Conservation (phyloP, 1,284 basidiomycete genomes). For the Ceratobasidium theobromae region DNA sequence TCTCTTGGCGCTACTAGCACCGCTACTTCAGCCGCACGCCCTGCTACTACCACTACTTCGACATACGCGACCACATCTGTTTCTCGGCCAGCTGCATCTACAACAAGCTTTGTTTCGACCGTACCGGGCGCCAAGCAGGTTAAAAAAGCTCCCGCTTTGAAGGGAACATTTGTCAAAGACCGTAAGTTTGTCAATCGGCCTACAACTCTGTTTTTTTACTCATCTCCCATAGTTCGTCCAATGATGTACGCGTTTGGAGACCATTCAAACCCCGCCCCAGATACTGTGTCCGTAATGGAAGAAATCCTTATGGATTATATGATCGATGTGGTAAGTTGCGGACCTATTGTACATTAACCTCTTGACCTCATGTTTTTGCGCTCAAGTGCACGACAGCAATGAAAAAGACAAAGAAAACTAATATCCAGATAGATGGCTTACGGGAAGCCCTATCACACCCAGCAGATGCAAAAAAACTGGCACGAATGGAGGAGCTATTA, state of each 20-base stretch:
- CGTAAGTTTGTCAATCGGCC: constrained; percentile 49
- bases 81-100: constrained; percentile 12
- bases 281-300: constrained; percentile 89
- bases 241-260: constrained; percentile 97
- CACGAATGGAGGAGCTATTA: constrained; percentile 82
- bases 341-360: constrained; percentile 4
- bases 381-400: constrained; percentile 69
- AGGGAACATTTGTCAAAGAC: constrained; percentile 76
- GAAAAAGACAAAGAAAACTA: constrained; percentile 64
- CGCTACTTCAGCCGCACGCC: constrained; percentile 2
- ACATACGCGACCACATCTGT: not conserved
- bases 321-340: constrained; percentile 67
- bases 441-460: constrained; percentile 71
- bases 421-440: constrained; percentile 75
- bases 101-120: constrained; percentile 28
- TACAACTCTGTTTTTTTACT: not conserved
- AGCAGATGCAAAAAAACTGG: constrained; percentile 82
- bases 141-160: constrained; percentile 60
- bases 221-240: constrained; percentile 61
- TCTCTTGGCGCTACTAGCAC: not conserved
- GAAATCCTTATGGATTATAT: constrained; percentile 92
- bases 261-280: constrained; percentile 80
- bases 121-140: constrained; percentile 11
- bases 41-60: constrained; percentile 11
- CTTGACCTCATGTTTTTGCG: constrained; percentile 29